Evolutionary conservation across 2,329 filamentous ascomycete genomes (phyloP), one percentile per base, ranked within the genome.

Genomic region (Atkinsonella texensis): DNA sequence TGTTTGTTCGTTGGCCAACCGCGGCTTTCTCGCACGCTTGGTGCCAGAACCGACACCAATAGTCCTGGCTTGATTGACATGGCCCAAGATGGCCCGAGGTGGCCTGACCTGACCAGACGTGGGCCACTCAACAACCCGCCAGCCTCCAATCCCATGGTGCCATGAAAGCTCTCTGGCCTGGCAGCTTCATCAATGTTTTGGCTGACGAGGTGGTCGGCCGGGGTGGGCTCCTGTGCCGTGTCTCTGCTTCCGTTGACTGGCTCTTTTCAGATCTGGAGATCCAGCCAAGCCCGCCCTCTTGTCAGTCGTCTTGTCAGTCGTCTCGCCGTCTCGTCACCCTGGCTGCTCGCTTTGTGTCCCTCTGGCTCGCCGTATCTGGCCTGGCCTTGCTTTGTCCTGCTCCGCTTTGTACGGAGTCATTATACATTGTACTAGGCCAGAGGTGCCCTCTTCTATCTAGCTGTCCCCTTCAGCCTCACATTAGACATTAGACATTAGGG

Each of bases 151-250:
- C 49, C 45, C 46, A 15, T 33, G 42, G 35, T 41, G 46, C 49
- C 44, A 50, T 48, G 49, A 46, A 41, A 44, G n/a, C 48, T 50
- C 47, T 31, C 50, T 46, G 49, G 48, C 45, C 45, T 33, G 52
- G 48, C 28, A 28, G 49, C 46, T 44, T 35, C 23, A 20, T 35
- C 23, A 20, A 38, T 38, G 35, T 38, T 38, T 23, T 17, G 38
- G 39, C 23, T 52, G 52, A 41, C 49, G 35, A 51, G 17, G 40
- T 49, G 40, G 40, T 12, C 41, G 20, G 49, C 49, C 47, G 50
- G 49, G 48, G 49, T 53, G 35, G 45, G 28, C 43, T 51, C 12
- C 35, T 51, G 52, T 51, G 39, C 52, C 51, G 51, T 46, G 47
- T 52, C 47, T 44, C 33, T 46, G 31, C 41, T 39, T 35, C 33